A percentile compares a stretch with the other conserved stretches of the same genome.
Conservation (phyloP, 371 early-diverging fungal species). For the Mortierella sp. region DNA sequence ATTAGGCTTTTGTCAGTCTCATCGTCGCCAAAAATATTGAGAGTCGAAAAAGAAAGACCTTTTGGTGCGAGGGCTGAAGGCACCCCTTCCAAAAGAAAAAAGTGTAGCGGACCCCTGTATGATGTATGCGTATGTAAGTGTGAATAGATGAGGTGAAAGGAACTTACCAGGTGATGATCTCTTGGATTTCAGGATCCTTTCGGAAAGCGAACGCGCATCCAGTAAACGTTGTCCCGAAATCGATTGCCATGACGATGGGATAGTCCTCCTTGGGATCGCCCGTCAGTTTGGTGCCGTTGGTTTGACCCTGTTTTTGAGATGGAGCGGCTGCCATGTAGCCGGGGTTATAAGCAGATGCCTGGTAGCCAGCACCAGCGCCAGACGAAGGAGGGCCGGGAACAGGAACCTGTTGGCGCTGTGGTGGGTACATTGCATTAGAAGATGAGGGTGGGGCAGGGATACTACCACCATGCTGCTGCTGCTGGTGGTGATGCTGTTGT, state of each 20-base stretch:
- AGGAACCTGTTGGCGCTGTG: constrained; percentile 19
- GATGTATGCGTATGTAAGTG: not conserved
- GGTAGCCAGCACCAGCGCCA: constrained; percentile 12
- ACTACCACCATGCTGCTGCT: constrained; percentile 13
- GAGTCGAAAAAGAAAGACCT: constrained; percentile 5
- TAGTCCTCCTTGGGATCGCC: constrained; percentile 58
- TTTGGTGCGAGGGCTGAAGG: not conserved
- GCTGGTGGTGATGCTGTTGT: constrained; percentile 23
- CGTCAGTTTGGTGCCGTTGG: constrained; percentile 41
- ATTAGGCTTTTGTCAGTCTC: not conserved
- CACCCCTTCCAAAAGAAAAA: not conserved
- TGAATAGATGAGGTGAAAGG: not conserved
- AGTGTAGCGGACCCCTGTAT: not conserved
- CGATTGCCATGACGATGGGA: constrained; percentile 57
- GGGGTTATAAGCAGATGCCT: constrained; percentile 26
- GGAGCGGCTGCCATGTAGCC: constrained; percentile 23
- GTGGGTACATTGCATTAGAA: constrained; percentile 36
- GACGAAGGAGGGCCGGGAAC: constrained; percentile 18
- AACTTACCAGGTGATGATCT: constrained; percentile 55
- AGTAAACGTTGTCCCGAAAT: constrained; percentile 55
- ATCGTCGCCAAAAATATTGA: not conserved
- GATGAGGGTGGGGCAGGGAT: constrained; percentile 41
- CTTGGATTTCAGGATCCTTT: constrained; percentile 56
- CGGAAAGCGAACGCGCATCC: constrained; percentile 57
- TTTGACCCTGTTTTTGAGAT: constrained; percentile 6